Evolutionary conservation across 495 filamentous ascomycete genomes (phyloP), one percentile per base, ranked within the genome.

Genomic region (Trichocladium uniseriatum): DNA sequence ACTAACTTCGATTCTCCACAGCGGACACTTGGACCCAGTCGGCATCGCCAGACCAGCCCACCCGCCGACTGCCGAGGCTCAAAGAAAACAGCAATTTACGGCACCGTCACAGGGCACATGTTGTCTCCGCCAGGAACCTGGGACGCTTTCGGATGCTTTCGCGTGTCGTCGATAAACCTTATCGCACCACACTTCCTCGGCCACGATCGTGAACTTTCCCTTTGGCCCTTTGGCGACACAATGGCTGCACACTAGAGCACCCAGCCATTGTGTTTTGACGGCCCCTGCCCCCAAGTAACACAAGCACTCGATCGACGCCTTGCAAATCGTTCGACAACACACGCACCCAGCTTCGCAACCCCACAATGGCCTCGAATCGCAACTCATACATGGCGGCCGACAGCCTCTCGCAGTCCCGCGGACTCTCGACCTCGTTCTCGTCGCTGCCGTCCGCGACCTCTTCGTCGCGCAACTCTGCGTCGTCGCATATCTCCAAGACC

Each of bases 401-500:
- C 53, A 18, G 49, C 48, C 20, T 69, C 19, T 18, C 38, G 10
- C 48, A 51, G 40, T n/a, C 48, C 9, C 48, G 48, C 13, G 48
- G 48, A 19, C 67, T 77, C 22, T 65, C 70, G 5, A 64, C 68
- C 10, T 75, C 73, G 10, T 71, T 77, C 38, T 64, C 72, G 6
- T 73, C 72, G 10, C 56, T 72, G 9, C 65, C 71, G 22, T 60
- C 70, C 8, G 63, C 69, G 35, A 53, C 69, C 15, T 55, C 80
- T 40, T 76, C 82, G 54, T 66, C 68, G 51, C 76, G 79, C 22
- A 71, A 75, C 43, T 69, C 74, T 31, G 71, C 69, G 28, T 70
- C 79, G 28, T 74, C 73, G n/a, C 76, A 80, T 53, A 81, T 89
- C 53, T 82, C 83, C 40, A 90, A 89, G 63, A 76, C 86, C 5